phyloP scores from a whole-genome alignment of 352 stramenopile species.

The Phytophthora meadii region DNA sequence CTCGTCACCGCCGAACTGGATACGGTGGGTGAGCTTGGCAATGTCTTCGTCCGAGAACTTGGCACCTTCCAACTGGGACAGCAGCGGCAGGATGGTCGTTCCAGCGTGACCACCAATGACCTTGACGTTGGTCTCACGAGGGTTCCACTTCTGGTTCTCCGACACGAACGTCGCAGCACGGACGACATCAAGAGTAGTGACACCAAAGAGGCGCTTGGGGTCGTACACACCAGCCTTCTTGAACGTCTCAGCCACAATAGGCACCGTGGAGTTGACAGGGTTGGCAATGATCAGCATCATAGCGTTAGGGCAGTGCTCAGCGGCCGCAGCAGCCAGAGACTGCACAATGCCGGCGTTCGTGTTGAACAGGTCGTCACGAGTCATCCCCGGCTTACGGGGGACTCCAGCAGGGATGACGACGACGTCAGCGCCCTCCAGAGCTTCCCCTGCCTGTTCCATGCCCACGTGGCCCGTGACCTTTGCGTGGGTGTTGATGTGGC shows the following conservation, averaged over 20 bases:
- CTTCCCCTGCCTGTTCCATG: slow-evolving; percentile 81
- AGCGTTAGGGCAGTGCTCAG: slow-evolving; percentile 96
- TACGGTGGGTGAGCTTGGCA: slow-evolving; percentile 95
- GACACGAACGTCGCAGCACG: slow-evolving; percentile 97
- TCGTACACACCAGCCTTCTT: slow-evolving; percentile 97
- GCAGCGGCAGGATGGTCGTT: slow-evolving; percentile 99
- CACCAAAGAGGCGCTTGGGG: slow-evolving; percentile 97
- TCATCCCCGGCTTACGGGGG: slow-evolving; percentile 98
- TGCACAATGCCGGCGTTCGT: slow-evolving; percentile 97
- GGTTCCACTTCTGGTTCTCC: slow-evolving; percentile 82
- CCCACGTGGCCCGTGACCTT: slow-evolving; percentile 76
- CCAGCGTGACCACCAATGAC: slow-evolving; percentile 99
- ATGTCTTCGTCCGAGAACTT: slow-evolving; percentile 95
- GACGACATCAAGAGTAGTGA: slow-evolving; percentile 99
- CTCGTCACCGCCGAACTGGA: slow-evolving; percentile 95
- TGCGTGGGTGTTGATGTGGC: slow-evolving; percentile 91
- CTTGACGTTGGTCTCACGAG: slow-evolving; percentile 87
- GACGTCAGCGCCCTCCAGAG: slow-evolving; percentile 90
- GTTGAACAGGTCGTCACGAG: slow-evolving; percentile 96
- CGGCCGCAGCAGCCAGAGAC: slow-evolving; percentile 93
- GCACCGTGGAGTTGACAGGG: slow-evolving; percentile 99
- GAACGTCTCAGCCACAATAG: slow-evolving; percentile 98
- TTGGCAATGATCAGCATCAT: slow-evolving; percentile 99
- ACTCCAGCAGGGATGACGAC: slow-evolving; percentile 99
- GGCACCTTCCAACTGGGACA: slow-evolving; percentile 95